These are phyloP conservation scores for Erysimum cheiranthoides DNA, from an alignment of 345 rosid species.

Conservation along the genomic window DNA sequence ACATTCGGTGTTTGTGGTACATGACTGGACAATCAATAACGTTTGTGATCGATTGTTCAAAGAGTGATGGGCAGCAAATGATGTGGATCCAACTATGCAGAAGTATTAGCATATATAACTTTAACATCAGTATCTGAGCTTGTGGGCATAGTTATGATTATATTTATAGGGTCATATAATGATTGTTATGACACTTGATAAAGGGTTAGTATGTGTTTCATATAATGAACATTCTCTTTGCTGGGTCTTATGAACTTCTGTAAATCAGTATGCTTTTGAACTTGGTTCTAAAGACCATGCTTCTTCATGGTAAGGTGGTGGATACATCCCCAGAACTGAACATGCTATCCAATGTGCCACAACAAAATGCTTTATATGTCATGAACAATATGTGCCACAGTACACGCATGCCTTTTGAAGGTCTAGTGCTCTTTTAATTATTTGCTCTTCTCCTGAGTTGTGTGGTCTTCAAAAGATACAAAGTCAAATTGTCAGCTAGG, in stretches of 20 bases:
- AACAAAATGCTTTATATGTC: slow-evolving; percentile 60
- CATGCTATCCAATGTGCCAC: slow-evolving; percentile 56
- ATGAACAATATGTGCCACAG: slow-evolving; percentile 54
- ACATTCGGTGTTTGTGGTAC: slow-evolving; percentile 2
- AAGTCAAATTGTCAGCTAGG: slow-evolving; percentile 3
- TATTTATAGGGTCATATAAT: background rate
- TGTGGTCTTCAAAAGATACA: background rate
- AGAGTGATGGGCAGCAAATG: slow-evolving; percentile 22
- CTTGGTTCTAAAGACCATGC: slow-evolving; percentile 42
- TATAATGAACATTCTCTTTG: background rate
- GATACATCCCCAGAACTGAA: slow-evolving; percentile 71
- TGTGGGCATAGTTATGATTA: background rate
- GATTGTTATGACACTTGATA: background rate
- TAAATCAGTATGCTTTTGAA: slow-evolving; percentile 35
- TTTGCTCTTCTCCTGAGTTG: slow-evolving; percentile 29
- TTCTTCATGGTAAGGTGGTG: slow-evolving; percentile 67
- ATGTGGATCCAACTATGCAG: slow-evolving; percentile 11
- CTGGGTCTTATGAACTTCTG: slow-evolving; percentile 28
- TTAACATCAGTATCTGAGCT: slow-evolving; percentile 22
- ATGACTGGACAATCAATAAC: background rate
- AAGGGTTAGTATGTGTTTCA: slow-evolving; percentile 22
- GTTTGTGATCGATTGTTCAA: slow-evolving; percentile 14
- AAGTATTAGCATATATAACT: slow-evolving; percentile 20
- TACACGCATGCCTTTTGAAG: slow-evolving; percentile 60
- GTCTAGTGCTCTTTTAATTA: slow-evolving; percentile 52